A percentile compares a stretch with the other conserved stretches of the same genome.
These are phyloP conservation scores for Coprinopsis sp. DNA, from an alignment of 768 basidiomycete genomes.

Conservation along the genomic window DNA sequence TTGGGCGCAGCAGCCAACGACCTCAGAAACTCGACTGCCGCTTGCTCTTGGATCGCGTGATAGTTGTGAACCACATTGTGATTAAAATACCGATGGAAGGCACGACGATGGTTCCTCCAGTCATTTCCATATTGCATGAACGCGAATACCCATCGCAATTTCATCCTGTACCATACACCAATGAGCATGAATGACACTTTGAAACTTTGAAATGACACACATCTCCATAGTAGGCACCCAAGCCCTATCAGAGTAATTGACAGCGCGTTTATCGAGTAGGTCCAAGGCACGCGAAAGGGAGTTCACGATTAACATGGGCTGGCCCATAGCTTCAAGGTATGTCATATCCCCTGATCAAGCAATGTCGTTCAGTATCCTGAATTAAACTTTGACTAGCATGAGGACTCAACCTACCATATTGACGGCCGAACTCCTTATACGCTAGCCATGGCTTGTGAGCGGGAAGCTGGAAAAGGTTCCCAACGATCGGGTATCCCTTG, in stretches of 20 bases:
- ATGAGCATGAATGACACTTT: too few species aligned
- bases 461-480: constrained; percentile 8
- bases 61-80: constrained; percentile 20
- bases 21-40: constrained; percentile 17
- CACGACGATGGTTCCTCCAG: constrained; percentile 25
- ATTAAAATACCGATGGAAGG: constrained; percentile 21
- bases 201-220: too few species aligned
- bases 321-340: constrained; percentile 10
- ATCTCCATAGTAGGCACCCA: constrained; percentile 3
- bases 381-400: background rate
- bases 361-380: background rate
- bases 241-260: constrained; percentile 14
- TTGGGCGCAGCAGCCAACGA: constrained; percentile 17
- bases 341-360: constrained; percentile 12
- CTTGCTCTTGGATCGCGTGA: constrained; percentile 19
- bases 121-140: constrained; percentile 22
- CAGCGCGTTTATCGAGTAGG: constrained; percentile 15
- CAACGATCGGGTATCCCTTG: constrained; percentile 13
- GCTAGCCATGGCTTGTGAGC: constrained; percentile 7
- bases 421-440: constrained; percentile 10
- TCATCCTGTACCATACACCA: constrained; percentile 23
- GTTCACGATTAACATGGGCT: constrained; percentile 12
- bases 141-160: constrained; percentile 18
- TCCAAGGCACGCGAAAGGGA: constrained; percentile 6
- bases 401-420: constrained; percentile 7